Base-by-base conservation (phyloP, 306 rosid genomes). In the Malus asiatica region DNA sequence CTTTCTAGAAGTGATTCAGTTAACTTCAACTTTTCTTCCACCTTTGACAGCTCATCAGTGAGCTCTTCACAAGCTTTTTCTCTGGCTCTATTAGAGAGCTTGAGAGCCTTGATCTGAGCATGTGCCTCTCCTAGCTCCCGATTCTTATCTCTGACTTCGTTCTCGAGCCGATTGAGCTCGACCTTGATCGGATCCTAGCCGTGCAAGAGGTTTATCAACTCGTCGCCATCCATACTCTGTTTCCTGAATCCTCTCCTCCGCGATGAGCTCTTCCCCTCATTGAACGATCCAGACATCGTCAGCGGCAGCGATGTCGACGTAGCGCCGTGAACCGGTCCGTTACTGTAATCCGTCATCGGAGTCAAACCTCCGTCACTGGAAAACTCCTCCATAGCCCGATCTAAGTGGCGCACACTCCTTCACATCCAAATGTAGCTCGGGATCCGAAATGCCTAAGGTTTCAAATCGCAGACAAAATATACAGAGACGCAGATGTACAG, bases 161-260 rank as follows among this genome's bases (percentile, higher is more conserved):
- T 96, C 88, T 93, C 98, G 38, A 92, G 93, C 74, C 99, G 93
- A 91, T 90, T 96, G 75, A 96, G 99, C 94, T 96, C 99, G 75
- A 96, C 88, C 84, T 93, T 96, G 74, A 96, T 98, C 91, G 99
- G 99, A 96, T 96, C 98, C 94, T 97, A 96, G 69, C 99, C 99
- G 87, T 90, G 98, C 75, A 96, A 64, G 61, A 96, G 74, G 84
- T 93, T 96, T 60, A 96, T 71, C 83, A 96, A 87, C 90, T 96
- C 98, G 33, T 96, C 99, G 45, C 97, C 97, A 52, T 96, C 99
- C 76, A 96, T 68, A 68, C 99, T 96, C 80, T 88, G 98, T 93
- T 97, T 81, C 80, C 83, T 70, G 74, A 91, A 84, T 52, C 86
- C 78, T 32, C 97, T 79, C 83, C 98, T 89, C 84, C 98, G 74